phyloP scores from a whole-genome alignment of 2,329 filamentous ascomycete genomes.

The Teratosphaeria zuluensis region DNA sequence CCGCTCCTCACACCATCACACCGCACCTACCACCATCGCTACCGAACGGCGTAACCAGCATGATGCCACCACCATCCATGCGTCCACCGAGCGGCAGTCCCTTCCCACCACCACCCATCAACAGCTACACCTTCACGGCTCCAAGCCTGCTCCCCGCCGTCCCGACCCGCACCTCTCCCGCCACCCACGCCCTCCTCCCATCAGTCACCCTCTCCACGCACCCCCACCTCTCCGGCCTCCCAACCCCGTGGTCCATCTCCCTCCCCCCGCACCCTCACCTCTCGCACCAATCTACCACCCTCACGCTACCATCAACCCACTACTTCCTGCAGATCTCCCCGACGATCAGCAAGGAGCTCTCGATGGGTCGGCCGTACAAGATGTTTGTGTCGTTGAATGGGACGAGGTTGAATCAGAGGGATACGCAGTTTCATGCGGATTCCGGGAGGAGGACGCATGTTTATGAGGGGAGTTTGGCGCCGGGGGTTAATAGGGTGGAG shows the following conservation, averaged over 20 bases:
- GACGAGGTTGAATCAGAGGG: conserved; percentile 43
- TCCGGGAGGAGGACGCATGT: conserved; percentile 46
- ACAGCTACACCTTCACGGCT: conserved; percentile 23
- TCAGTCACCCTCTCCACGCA: conserved; percentile 56
- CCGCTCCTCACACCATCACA: conserved; percentile 27
- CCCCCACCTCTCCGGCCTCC: conserved; percentile 35
- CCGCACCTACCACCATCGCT: conserved; percentile 23
- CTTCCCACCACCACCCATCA: conserved; percentile 15
- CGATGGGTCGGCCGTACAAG: conserved; percentile 63
- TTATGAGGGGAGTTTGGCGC: conserved; percentile 63
- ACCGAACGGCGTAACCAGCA: conserved; percentile 15
- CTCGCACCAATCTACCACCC: conserved; percentile 61
- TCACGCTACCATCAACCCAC: conserved; percentile 59
- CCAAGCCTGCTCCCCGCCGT: conserved; percentile 29
- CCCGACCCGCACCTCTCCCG: conserved; percentile 12
- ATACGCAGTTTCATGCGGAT: conserved; percentile 35
- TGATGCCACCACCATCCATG: conserved; percentile 21
- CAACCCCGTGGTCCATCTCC: conserved; percentile 48
- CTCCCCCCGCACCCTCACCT: conserved; percentile 59
- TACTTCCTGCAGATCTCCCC: conserved; percentile 63
- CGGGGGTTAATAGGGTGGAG: conserved; percentile 68
- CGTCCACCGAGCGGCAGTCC: conserved; percentile 22
- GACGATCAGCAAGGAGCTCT: conserved; percentile 45
- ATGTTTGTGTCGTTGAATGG: conserved; percentile 65
- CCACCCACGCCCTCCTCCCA: conserved; percentile 20